Base-by-base conservation (phyloP, 495 filamentous ascomycete species). In the Penicillium silybi region DNA sequence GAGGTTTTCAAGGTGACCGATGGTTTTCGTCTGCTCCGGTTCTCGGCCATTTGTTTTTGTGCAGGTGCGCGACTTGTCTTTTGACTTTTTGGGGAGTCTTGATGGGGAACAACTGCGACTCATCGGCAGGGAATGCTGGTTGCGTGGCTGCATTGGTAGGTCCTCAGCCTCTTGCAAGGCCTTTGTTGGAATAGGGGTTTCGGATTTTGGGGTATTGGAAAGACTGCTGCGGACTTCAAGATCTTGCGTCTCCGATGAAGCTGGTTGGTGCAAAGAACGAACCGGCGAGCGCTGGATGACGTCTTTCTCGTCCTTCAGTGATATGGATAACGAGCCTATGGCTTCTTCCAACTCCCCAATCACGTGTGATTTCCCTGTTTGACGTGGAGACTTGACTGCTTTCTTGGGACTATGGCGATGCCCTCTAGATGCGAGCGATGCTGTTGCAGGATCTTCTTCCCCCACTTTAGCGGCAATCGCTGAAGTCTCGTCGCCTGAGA, bases 1-100 rank as follows among this genome's bases (percentile, higher is more conserved):
- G 40, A 74, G 48, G 20, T 61, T 68, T 41, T 70, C 68, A 15
- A 67, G n/a, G 39, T 74, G 49, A 0, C 52, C 54, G 2, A 19
- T 39, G n/a, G 48, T 52, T 41, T 48, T 54, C 9, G 29, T 50
- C 0, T 34, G 32, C 3, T 54, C 44, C 13, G 39, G 15, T 4
- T 26, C 9, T 17, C 19, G 23, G 26, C 23, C 32, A 8, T 32
- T 17, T 10, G 10, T 4, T 29, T 27, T 45, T 47, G 41, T 19
- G 6, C 7, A 18, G 29, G 20, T 22, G 38, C 48, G 41, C 44
- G 27, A 7, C 6, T n/a, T 19, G 38, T 7, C 10, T 10, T 17
- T 53, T 48, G 19, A n/a, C 11, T 44, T 19, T 8, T 27, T 15
- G 10, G 3, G 5, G 13, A 15, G 8, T 22, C 48, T 48, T 4